Conservation (phyloP, 73 alveolate genomes). For the Strombidium stylifer region DNA sequence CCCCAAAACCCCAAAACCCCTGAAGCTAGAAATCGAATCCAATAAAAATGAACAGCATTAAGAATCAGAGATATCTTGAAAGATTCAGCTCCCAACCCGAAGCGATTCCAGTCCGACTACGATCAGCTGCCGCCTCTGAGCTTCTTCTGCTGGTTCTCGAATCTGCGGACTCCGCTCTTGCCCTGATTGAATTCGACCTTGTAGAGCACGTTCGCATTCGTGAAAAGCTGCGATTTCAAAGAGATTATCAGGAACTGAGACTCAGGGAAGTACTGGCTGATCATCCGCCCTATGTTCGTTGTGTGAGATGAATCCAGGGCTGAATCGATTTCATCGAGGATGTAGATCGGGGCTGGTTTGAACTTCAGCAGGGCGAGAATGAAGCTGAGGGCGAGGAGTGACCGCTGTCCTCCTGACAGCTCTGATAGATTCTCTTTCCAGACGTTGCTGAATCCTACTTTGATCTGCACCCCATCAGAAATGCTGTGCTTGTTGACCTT, state of each 20-base stretch:
- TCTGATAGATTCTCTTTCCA: constrained; percentile 86
- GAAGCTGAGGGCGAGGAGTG: constrained; percentile 88
- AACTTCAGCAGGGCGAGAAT: constrained; percentile 83
- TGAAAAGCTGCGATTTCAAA: constrained; percentile 96
- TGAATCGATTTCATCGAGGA: constrained; percentile 98
- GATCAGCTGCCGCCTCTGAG: no score
- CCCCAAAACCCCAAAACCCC: no score
- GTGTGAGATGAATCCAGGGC: constrained; percentile 98
- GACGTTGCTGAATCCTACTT: constrained; percentile 92
- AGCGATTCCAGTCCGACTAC: no score
- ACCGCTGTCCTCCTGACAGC: constrained; percentile 93
- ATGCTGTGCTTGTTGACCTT: constrained; percentile 61
- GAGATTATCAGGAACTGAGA: constrained; percentile 86
- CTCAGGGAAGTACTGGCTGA: constrained; percentile 77
- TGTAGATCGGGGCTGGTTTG: constrained; percentile 97
- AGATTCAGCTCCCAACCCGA: no score
- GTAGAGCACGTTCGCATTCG: constrained; percentile 96
- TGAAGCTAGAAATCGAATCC: no score
- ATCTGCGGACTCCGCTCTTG: neutral
- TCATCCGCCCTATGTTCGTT: constrained; percentile 86
- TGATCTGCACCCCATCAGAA: constrained; percentile 85
- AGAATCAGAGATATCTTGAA: no score
- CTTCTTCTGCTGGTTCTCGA: no score
- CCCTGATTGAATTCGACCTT: constrained; percentile 85
- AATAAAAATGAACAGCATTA: no score